These are phyloP conservation scores for Ziziphus jujuba DNA, from an alignment of 306 rosid genomes.

Conservation along the genomic window DNA sequence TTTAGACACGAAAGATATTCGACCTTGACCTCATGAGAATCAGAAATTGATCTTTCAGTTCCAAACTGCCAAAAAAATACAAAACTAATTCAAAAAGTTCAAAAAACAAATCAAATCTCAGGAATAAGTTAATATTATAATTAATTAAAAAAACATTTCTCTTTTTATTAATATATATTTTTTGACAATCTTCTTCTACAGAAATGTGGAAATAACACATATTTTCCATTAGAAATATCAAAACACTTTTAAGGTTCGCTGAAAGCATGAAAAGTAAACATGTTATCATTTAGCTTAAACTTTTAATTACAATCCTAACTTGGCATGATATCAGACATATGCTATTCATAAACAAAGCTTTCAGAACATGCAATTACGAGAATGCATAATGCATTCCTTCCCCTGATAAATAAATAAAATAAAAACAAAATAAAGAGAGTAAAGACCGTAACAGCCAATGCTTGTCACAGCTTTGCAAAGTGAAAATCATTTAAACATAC, in stretches of 20 bases:
- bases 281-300: too few species aligned
- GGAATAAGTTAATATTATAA: neutral
- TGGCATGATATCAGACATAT: too few species aligned
- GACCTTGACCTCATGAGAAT: slow-evolving; percentile 55
- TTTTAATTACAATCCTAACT: too few species aligned
- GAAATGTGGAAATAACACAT: too few species aligned
- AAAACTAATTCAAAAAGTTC: neutral
- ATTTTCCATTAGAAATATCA: too few species aligned
- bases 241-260: too few species aligned
- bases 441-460: neutral
- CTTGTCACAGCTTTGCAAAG: neutral
- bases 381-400: neutral
- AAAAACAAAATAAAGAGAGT: neutral
- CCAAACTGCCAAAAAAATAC: slow-evolving; percentile 53
- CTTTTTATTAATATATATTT: too few species aligned
- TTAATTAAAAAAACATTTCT: too few species aligned
- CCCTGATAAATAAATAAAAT: neutral
- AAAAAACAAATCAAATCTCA: neutral
- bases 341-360: neutral
- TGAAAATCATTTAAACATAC: slow-evolving; percentile 26
- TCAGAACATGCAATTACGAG: neutral
- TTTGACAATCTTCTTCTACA: too few species aligned
- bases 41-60: slow-evolving; percentile 39
- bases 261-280: too few species aligned
- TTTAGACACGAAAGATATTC: slow-evolving; percentile 71